Conservation (phyloP, 371 early-diverging fungal genomes). For the Blakeslea trispora region DNA sequence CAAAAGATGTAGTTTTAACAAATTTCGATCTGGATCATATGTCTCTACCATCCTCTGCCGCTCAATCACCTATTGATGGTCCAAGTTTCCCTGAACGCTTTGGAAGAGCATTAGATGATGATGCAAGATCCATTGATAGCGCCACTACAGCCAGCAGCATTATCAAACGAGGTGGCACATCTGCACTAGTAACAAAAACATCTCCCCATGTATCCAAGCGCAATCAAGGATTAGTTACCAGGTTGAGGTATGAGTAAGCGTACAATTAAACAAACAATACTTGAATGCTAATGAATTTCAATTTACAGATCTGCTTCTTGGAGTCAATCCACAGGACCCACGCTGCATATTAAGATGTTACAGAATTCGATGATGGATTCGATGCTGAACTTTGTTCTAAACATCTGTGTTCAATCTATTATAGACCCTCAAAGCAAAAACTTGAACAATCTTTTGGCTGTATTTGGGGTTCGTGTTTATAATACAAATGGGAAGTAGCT, state of each 20-base stretch:
- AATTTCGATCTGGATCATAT: constrained; percentile 26
- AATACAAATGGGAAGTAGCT: background rate
- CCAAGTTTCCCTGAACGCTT: constrained; percentile 11
- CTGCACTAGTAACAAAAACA: constrained; percentile 46
- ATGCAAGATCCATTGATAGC: constrained; percentile 19
- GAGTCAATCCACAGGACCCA: constrained; percentile 29
- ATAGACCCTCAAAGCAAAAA: constrained; percentile 49
- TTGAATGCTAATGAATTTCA: no score
- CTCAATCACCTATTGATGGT: constrained; percentile 19
- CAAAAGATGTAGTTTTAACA: constrained; percentile 42
- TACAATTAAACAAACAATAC: no score
- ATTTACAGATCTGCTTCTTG: constrained; percentile 25
- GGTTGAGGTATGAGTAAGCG: constrained; percentile 16
- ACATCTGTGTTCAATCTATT: constrained; percentile 59
- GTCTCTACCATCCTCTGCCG: constrained; percentile 12
- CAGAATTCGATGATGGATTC: constrained; percentile 41
- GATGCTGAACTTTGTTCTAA: constrained; percentile 56
- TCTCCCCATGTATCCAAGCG: constrained; percentile 47
- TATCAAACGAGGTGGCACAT: constrained; percentile 49
- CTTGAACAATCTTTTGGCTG: constrained; percentile 42
- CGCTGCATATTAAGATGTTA: constrained; percentile 10
- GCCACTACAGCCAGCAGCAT: constrained; percentile 24
- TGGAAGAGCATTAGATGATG: constrained; percentile 15
- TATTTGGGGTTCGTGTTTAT: constrained; percentile 48
- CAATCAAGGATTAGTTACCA: constrained; percentile 28